Evolutionary conservation across 2,329 filamentous ascomycete species (phyloP).

Genomic region (Zelopaecilomyces penicillatus): DNA sequence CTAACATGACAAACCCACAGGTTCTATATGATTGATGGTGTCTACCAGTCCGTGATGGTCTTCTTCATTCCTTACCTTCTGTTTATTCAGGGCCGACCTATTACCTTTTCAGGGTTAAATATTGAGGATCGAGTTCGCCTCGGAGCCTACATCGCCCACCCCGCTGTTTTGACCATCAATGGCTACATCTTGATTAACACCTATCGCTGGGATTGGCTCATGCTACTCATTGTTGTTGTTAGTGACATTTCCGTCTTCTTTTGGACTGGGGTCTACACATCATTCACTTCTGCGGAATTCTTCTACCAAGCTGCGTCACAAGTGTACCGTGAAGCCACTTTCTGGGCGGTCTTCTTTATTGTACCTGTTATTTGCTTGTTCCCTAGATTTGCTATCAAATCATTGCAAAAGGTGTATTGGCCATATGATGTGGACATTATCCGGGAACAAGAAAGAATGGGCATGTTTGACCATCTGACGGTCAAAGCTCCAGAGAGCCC

Average conservation of each 20-base stretch:
- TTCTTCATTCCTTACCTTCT: conserved; percentile 90
- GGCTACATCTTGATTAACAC: conserved; percentile 92
- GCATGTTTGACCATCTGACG: conserved; percentile 66
- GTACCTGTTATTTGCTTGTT: conserved; percentile 76
- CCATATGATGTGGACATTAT: conserved; percentile 93
- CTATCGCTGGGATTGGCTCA: conserved; percentile 97
- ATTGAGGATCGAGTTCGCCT: conserved; percentile 75
- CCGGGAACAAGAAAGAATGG: conserved; percentile 79
- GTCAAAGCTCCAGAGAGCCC: conserved; percentile 32
- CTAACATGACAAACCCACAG: conserved; percentile 31
- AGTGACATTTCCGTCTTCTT: conserved; percentile 86
- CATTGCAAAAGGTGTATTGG: conserved; percentile 86
- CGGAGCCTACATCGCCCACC: conserved; percentile 78
- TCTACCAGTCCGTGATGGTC: conserved; percentile 89
- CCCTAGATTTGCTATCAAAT: conserved; percentile 79
- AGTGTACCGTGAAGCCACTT: conserved; percentile 71
- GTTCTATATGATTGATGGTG: conserved; percentile 88
- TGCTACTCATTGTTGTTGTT: conserved; percentile 70
- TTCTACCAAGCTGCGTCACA: conserved; percentile 73
- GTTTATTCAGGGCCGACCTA: conserved; percentile 60
- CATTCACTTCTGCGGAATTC: conserved; percentile 36
- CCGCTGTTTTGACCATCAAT: conserved; percentile 83
- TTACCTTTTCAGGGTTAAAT: conserved; percentile 63
- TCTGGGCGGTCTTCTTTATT: conserved; percentile 78
- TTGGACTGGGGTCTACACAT: conserved; percentile 84